Evolutionary conservation across 805 yeast species (phyloP).

Genomic region (Yarrowia sp.): DNA sequence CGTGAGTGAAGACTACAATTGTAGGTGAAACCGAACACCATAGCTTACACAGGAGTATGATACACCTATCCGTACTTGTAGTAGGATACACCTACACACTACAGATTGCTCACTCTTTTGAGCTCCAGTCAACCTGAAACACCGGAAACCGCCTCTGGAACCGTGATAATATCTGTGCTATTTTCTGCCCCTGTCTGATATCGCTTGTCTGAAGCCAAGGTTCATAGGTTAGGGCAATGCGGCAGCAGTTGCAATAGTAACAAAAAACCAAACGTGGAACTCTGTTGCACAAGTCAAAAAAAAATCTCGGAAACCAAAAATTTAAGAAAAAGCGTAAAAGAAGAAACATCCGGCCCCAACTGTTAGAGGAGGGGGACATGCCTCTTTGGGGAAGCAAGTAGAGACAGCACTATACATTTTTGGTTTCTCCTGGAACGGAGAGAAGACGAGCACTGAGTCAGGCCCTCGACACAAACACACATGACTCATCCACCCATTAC

Average conservation of each 20-base stretch:
- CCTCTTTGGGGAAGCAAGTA: not conserved
- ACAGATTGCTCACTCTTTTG: too few species aligned
- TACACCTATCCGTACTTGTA: too few species aligned
- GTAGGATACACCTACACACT: too few species aligned
- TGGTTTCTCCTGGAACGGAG: not conserved
- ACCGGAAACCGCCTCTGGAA: too few species aligned
- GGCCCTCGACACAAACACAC: too few species aligned
- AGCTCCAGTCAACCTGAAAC: too few species aligned
- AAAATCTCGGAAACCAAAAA: not conserved
- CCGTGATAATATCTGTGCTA: not conserved
- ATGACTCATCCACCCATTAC: not conserved
- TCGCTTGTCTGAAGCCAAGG: constrained; percentile 1
- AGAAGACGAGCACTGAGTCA: too few species aligned
- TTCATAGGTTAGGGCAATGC: not conserved
- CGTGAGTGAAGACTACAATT: not conserved
- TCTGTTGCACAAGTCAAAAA: not conserved
- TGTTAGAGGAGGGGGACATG: constrained; percentile 7
- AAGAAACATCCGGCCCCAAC: not conserved
- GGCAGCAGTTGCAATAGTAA: constrained; percentile 8
- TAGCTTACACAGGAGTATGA: not conserved
- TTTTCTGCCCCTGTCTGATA: constrained; percentile 20
- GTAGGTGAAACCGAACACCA: too few species aligned
- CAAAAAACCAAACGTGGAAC: not conserved
- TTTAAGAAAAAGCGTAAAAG: not conserved
- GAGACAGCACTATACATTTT: not conserved